Percentiles rank a stretch among this genome's conserved stretches.
Conservation (phyloP, 2,329 filamentous ascomycete species). For the Amauroascus verrucosus region DNA sequence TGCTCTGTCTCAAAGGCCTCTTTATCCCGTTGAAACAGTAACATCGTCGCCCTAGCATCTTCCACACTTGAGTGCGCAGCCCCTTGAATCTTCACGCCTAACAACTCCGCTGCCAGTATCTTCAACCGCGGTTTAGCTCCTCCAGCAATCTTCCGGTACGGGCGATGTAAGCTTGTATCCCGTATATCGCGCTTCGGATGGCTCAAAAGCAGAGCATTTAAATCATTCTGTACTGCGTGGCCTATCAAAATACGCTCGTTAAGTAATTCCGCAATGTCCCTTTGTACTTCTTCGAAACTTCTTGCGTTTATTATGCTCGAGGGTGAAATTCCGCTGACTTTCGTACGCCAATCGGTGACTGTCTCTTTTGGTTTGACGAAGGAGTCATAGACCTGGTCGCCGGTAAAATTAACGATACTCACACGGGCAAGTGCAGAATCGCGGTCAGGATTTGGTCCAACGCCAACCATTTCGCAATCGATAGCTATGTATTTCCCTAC, state of each 20-base stretch:
- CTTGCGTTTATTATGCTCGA: slow-evolving; percentile 61
- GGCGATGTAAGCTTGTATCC: slow-evolving; percentile 69
- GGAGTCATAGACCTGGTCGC: slow-evolving; percentile 84
- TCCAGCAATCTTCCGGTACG: slow-evolving; percentile 55
- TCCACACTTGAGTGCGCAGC: slow-evolving; percentile 54
- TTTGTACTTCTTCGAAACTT: slow-evolving; percentile 66
- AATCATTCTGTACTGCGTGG: slow-evolving; percentile 70
- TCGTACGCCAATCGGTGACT: slow-evolving; percentile 84
- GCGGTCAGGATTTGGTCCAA: slow-evolving; percentile 52
- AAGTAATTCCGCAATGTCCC: slow-evolving; percentile 58
- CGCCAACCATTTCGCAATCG: slow-evolving; percentile 97
- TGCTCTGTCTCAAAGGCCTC: slow-evolving; percentile 74
- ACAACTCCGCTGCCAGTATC: slow-evolving; percentile 45
- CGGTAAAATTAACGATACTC: slow-evolving; percentile 88
- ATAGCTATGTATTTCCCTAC: slow-evolving; percentile 85
- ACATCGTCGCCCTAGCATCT: slow-evolving; percentile 83
- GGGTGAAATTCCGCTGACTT: slow-evolving; percentile 69
- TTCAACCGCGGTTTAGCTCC: slow-evolving; percentile 44
- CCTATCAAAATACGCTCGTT: slow-evolving; percentile 65
- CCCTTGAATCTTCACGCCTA: slow-evolving; percentile 51
- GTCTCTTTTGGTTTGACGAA: slow-evolving; percentile 68
- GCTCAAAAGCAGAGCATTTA: slow-evolving; percentile 62
- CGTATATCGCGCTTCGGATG: slow-evolving; percentile 70
- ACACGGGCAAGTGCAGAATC: slow-evolving; percentile 73
- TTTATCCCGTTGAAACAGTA: slow-evolving; percentile 76